A percentile compares a stretch with the other conserved stretches of the same genome.
These are phyloP conservation scores for Scutellaria galericulata DNA, from an alignment of 257 asterid genomes.

Conservation along the genomic window DNA sequence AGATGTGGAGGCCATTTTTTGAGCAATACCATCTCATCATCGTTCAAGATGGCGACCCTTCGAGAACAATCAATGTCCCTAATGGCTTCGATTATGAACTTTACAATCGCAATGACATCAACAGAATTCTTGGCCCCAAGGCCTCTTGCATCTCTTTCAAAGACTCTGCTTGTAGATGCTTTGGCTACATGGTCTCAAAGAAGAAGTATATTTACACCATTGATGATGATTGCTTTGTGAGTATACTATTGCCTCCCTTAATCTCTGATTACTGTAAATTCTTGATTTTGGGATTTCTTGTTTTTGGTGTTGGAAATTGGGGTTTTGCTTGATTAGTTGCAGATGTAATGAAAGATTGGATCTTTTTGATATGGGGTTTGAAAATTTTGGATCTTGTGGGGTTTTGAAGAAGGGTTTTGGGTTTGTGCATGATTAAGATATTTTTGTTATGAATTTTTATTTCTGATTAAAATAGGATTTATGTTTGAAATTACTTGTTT, in stretches of 20 bases:
- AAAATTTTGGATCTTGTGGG: slow-evolving; percentile 37
- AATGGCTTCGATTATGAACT: slow-evolving; percentile 80
- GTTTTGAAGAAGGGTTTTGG: slow-evolving; percentile 19
- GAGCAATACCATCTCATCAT: slow-evolving; percentile 75
- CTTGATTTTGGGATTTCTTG: not conserved
- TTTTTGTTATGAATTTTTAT: not conserved
- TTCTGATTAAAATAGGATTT: not conserved
- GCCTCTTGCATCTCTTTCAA: slow-evolving; percentile 82
- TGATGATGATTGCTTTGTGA: slow-evolving; percentile 88
- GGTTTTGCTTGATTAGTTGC: slow-evolving; percentile 28
- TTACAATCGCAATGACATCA: slow-evolving; percentile 74
- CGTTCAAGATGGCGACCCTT: slow-evolving; percentile 86
- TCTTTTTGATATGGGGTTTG: slow-evolving; percentile 11
- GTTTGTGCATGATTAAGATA: slow-evolving; percentile 12
- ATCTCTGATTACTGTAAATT: not conserved
- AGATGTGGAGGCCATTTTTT: slow-evolving; percentile 86
- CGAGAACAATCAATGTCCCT: slow-evolving; percentile 62
- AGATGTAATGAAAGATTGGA: slow-evolving; percentile 5
- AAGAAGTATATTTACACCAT: slow-evolving; percentile 81
- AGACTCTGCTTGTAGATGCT: slow-evolving; percentile 85
- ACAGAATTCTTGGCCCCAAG: slow-evolving; percentile 78
- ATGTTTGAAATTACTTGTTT: not conserved
- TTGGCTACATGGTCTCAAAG: slow-evolving; percentile 77
- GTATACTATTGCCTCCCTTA: slow-evolving; percentile 18
- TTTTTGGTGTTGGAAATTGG: slow-evolving; percentile 14